These are phyloP conservation scores for Backusella australiensis DNA, from an alignment of 192 early-diverging fungal genomes.

Conservation along the genomic window DNA sequence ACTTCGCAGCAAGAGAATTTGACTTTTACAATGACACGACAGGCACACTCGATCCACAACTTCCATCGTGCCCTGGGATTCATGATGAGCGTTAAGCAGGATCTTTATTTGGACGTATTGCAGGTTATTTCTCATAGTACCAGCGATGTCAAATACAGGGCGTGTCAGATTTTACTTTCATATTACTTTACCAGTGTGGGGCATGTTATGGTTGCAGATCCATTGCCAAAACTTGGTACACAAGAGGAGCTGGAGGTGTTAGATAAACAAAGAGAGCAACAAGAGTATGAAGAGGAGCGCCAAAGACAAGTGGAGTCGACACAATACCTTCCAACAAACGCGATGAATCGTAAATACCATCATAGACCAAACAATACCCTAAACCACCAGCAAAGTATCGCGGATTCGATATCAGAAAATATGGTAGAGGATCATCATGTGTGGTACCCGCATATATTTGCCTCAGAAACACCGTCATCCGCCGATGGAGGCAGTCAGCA, in stretches of 20 bases:
- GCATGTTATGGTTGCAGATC: slow-evolving; percentile 42
- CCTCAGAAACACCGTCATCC: neutral
- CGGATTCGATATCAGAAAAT: slow-evolving; percentile 3
- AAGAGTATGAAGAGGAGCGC: slow-evolving; percentile 15
- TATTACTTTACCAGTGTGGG: slow-evolving; percentile 44
- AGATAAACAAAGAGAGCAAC: slow-evolving; percentile 22
- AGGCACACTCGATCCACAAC: slow-evolving; percentile 38
- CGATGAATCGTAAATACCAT: neutral
- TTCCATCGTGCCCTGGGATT: slow-evolving; percentile 46
- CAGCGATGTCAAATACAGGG: slow-evolving; percentile 27
- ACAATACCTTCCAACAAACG: neutral
- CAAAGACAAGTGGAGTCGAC: neutral
- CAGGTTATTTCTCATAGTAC: slow-evolving; percentile 49
- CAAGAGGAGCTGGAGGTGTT: slow-evolving; percentile 19
- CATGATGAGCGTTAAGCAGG: slow-evolving; percentile 46
- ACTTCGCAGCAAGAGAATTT: slow-evolving; percentile 1
- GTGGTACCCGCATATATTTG: slow-evolving; percentile 47
- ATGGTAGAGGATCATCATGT: slow-evolving; percentile 22
- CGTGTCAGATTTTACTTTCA: slow-evolving; percentile 41
- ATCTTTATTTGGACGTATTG: slow-evolving; percentile 49
- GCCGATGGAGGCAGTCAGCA: neutral
- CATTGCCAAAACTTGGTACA: slow-evolving; percentile 32
- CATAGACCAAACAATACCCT: neutral
- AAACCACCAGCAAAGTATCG: neutral
- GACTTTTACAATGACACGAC: slow-evolving; percentile 3